phyloP scores from a whole-genome alignment of 805 yeast genomes.

The Candida morakotiae region DNA sequence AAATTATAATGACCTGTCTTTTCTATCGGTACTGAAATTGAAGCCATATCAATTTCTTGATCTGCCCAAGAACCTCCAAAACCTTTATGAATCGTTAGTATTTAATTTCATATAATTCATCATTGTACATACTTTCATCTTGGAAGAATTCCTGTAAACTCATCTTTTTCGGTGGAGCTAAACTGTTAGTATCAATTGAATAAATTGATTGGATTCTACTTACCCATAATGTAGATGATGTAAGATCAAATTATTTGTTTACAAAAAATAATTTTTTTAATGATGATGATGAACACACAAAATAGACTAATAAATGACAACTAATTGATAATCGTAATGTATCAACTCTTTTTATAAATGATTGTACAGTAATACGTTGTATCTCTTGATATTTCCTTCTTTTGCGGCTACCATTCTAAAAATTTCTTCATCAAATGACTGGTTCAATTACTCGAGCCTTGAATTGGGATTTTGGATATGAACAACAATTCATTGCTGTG shows the following conservation, averaged over 20 bases:
- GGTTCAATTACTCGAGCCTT: slow-evolving; percentile 57
- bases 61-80: slow-evolving; percentile 48
- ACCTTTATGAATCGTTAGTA: slow-evolving; percentile 24
- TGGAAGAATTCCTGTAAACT: slow-evolving; percentile 42
- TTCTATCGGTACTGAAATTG: slow-evolving; percentile 43
- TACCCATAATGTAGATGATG: not conserved
- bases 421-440: too few species aligned
- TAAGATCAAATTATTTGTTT: not conserved
- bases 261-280: slow-evolving; percentile 1
- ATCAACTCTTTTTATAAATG: too few species aligned
- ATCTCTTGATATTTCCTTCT: too few species aligned
- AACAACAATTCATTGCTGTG: slow-evolving; percentile 60
- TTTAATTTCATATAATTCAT: not conserved
- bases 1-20: slow-evolving; percentile 13
- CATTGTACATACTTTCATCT: slow-evolving; percentile 38
- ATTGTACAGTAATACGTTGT: too few species aligned
- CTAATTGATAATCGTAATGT: too few species aligned
- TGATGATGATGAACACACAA: not conserved
- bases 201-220: not conserved
- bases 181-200: not conserved
- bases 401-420: too few species aligned
- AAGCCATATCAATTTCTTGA: slow-evolving; percentile 41
- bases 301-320: too few species aligned
- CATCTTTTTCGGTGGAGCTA: slow-evolving; percentile 38
- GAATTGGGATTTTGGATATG: slow-evolving; percentile 55